phyloP scores from a whole-genome alignment of 306 rosid genomes.

The Malus sylvestris region DNA sequence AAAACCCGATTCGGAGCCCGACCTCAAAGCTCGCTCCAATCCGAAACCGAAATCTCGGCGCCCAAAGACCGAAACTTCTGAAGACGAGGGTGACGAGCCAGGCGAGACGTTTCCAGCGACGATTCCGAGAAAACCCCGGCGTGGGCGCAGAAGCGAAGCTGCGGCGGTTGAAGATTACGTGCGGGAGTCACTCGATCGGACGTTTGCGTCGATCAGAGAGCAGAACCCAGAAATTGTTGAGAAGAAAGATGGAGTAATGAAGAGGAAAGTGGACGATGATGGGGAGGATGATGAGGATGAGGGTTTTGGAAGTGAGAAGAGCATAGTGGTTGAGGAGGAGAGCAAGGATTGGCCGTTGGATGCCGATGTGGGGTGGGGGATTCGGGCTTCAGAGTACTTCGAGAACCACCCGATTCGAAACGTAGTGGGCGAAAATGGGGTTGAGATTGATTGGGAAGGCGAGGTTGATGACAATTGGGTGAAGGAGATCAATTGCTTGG shows the following conservation, averaged over 20 bases:
- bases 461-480: conserved; percentile 87
- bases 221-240: conserved; percentile 41
- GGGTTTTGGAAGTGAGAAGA: conserved; percentile 23
- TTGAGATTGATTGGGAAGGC: conserved; percentile 92
- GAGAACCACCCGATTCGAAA: conserved; percentile 75
- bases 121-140: conserved; percentile 66
- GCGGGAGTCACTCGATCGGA: conserved; percentile 46
- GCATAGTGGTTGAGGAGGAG: conserved; percentile 75
- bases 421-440: conserved; percentile 70
- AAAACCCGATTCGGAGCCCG: conserved; percentile 36
- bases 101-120: conserved; percentile 27
- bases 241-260: conserved; percentile 42
- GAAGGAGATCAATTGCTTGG: conserved; percentile 86
- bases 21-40: conserved; percentile 9
- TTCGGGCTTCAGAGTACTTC: conserved; percentile 86
- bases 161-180: conserved; percentile 64
- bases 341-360: conserved; percentile 76
- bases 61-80: conserved; percentile 12
- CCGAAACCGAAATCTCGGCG: conserved; percentile 4
- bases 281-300: conserved; percentile 20
- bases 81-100: conserved; percentile 14
- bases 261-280: conserved; percentile 29
- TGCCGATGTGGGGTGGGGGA: conserved; percentile 94
- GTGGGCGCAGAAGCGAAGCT: conserved; percentile 80
- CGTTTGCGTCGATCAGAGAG: conserved; percentile 56